phyloP scores from a whole-genome alignment of 169 alveolate species.

The Amoebophrya sp. region DNA sequence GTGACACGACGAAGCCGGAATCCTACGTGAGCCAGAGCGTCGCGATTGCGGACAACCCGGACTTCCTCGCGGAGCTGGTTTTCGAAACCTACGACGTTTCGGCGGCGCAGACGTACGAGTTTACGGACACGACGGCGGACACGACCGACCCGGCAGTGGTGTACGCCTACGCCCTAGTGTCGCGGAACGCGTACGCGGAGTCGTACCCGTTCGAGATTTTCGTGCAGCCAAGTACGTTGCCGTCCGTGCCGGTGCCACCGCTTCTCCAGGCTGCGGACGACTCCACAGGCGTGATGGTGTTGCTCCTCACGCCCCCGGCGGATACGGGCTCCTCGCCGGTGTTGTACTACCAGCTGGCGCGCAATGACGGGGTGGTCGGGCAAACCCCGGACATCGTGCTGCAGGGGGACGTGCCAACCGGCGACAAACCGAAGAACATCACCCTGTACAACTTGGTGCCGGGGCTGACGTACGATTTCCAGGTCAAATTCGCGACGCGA shows the following conservation, averaged over 20 bases:
- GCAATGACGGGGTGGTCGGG: background rate
- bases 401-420: background rate
- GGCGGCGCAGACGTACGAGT: background rate
- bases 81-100: background rate
- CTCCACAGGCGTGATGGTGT: background rate
- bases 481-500: background rate
- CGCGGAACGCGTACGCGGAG: background rate
- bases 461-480: background rate
- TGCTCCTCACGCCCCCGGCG: background rate
- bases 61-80: background rate
- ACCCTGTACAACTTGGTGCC: background rate
- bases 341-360: background rate
- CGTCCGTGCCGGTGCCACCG: background rate
- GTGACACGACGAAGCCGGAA: background rate
- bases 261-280: background rate
- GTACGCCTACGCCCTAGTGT: background rate
- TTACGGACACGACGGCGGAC: background rate
- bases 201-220: background rate
- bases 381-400: background rate
- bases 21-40: too few relatives aligned
- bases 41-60: too few relatives aligned
- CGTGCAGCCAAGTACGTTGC: background rate
- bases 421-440: background rate
- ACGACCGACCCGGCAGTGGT: background rate
- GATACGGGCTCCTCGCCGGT: background rate